phyloP scores from a whole-genome alignment of 164 flowering plant species.

The Vitis labrusca region DNA sequence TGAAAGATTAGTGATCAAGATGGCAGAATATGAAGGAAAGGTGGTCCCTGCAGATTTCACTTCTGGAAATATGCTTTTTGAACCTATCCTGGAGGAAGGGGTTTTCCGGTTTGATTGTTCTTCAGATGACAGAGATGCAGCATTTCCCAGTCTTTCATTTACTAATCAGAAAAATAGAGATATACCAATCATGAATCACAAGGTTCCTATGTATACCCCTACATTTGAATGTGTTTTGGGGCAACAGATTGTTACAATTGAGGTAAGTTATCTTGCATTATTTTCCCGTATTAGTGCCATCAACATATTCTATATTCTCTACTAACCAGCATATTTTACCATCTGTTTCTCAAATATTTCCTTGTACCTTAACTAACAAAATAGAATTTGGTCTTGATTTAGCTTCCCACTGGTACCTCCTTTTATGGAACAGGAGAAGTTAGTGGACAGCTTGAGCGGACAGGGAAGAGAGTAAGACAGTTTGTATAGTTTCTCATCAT shows the following conservation, averaged over 20 bases:
- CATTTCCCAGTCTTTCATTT: slow-evolving; percentile 86
- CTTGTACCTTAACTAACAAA: slow-evolving; percentile 5
- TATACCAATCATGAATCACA: slow-evolving; percentile 39
- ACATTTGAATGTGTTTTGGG: slow-evolving; percentile 49
- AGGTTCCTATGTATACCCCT: slow-evolving; percentile 60
- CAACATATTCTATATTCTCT: not conserved
- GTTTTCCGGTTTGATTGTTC: slow-evolving; percentile 93
- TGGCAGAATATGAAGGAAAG: slow-evolving; percentile 40
- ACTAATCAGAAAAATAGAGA: slow-evolving; percentile 57
- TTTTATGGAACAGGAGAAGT: slow-evolving; percentile 95
- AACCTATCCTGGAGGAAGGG: slow-evolving; percentile 80
- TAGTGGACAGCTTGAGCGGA: slow-evolving; percentile 89
- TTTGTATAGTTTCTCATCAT: not conserved
- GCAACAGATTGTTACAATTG: slow-evolving; percentile 66
- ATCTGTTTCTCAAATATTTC: not conserved
- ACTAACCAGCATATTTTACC: not conserved
- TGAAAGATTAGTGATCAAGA: slow-evolving; percentile 32
- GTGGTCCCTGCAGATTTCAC: slow-evolving; percentile 27
- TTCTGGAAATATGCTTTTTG: slow-evolving; percentile 67
- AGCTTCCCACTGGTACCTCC: slow-evolving; percentile 82
- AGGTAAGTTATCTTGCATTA: slow-evolving; percentile 44
- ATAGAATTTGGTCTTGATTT: slow-evolving; percentile 14
- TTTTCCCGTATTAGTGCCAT: not conserved
- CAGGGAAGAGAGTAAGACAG: slow-evolving; percentile 76
- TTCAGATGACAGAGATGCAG: slow-evolving; percentile 53